These are phyloP conservation scores for Colletotrichum sp. DNA, from an alignment of 2,329 filamentous ascomycete genomes.

Conservation along the genomic window DNA sequence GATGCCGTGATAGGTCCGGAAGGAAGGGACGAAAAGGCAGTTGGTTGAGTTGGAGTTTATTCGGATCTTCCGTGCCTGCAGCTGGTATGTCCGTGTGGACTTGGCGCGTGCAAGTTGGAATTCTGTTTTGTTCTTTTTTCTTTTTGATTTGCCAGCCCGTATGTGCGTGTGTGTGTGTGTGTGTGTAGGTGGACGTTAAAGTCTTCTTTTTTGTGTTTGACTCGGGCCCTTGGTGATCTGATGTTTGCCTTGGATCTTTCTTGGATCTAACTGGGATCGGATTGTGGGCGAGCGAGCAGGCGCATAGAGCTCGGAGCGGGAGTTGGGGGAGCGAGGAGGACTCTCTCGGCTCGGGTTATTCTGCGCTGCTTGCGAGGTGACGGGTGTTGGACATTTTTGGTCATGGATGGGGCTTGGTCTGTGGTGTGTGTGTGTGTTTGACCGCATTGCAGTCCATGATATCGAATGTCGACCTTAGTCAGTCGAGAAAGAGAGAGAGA, in stretches of 20 bases:
- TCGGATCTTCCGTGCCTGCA: neutral
- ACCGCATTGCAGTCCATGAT: neutral
- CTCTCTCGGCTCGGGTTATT: neutral
- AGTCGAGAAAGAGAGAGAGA: neutral
- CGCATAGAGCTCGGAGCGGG: neutral
- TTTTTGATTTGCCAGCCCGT: neutral
- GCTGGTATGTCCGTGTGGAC: neutral
- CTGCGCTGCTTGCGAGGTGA: neutral
- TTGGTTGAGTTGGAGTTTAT: neutral
- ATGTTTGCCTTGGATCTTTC: neutral
- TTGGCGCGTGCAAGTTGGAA: neutral
- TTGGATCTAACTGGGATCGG: neutral
- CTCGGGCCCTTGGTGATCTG: constrained; percentile 3
- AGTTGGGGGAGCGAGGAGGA: neutral
- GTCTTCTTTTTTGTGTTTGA: neutral
- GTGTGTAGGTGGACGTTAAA: neutral
- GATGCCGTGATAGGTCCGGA: neutral
- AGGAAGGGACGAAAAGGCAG: neutral
- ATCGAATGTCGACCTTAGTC: neutral
- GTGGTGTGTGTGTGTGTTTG: neutral
- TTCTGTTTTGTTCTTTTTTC: neutral
- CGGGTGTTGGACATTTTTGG: neutral
- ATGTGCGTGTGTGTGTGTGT: neutral
- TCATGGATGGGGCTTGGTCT: neutral
- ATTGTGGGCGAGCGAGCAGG: neutral